Conservation (phyloP, 108 stramenopile species). For the Epithemia pelagica region DNA sequence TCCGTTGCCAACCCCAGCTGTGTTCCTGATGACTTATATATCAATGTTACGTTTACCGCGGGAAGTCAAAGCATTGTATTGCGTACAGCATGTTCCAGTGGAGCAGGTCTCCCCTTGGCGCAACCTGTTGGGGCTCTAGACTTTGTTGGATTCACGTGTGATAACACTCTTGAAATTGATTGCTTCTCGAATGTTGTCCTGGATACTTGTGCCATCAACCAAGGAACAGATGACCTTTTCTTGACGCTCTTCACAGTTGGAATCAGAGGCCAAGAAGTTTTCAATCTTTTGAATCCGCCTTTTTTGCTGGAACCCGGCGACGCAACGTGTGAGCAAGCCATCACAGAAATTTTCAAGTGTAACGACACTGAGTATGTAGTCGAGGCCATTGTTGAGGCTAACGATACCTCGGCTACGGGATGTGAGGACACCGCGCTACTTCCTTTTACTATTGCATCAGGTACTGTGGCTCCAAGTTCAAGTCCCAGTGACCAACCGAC, state of each 20-base stretch:
- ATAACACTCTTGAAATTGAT: neutral
- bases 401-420: neutral
- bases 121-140: neutral
- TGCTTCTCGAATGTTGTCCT: neutral
- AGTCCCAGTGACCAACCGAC: too few relatives aligned
- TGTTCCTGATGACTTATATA: neutral
- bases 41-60: neutral
- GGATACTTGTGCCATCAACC: neutral
- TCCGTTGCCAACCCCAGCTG: neutral
- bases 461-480: neutral
- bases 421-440: neutral
- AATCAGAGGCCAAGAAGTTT: neutral
- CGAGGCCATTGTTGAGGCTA: neutral
- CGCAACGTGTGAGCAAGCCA: neutral
- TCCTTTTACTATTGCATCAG: neutral
- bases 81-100: neutral
- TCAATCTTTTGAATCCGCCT: neutral
- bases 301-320: neutral
- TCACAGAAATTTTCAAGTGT: neutral
- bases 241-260: neutral
- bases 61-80: neutral
- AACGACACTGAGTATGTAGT: neutral
- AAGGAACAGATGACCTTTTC: neutral
- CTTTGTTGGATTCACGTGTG: neutral
- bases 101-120: neutral